Evolutionary conservation across 495 filamentous ascomycete species (phyloP).

Genomic region (Neurospora cerealis): DNA sequence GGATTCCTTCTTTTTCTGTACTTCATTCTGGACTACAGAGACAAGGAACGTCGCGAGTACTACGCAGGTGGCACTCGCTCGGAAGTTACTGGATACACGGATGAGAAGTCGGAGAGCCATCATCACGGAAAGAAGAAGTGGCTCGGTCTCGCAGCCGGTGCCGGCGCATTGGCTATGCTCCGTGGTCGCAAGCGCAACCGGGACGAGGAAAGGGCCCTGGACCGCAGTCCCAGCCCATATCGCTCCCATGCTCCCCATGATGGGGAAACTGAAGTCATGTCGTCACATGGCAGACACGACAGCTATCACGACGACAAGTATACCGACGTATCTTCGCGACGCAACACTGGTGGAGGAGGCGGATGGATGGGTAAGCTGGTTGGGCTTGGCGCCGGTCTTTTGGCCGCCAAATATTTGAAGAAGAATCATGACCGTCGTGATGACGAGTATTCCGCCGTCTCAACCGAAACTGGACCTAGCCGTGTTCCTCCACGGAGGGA

Average conservation of each 20-base stretch:
- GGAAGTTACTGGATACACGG: slow-evolving; percentile 12
- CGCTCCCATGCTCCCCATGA: slow-evolving; percentile 22
- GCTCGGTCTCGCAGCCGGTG: slow-evolving; percentile 47
- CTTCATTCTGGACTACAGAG: slow-evolving; percentile 61
- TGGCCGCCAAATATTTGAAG: slow-evolving; percentile 56
- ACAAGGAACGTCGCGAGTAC: slow-evolving; percentile 30
- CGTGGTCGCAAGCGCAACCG: slow-evolving; percentile 32
- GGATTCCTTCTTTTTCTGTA: slow-evolving; percentile 55
- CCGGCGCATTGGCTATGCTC: slow-evolving; percentile 50
- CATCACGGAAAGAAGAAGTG: slow-evolving; percentile 35
- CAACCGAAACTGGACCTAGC: slow-evolving; percentile 39
- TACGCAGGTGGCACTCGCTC: background rate
- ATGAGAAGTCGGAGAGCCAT: slow-evolving; percentile 18
- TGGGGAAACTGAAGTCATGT: slow-evolving; percentile 34
- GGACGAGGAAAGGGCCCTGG: slow-evolving; percentile 24
- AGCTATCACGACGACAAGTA: slow-evolving; percentile 55
- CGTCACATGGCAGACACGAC: slow-evolving; percentile 36
- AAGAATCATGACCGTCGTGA: slow-evolving; percentile 48
- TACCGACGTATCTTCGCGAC: slow-evolving; percentile 23
- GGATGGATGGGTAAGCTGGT: slow-evolving; percentile 58
- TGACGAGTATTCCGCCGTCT: slow-evolving; percentile 47
- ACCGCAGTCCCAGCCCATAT: slow-evolving; percentile 21
- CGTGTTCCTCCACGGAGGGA: slow-evolving; percentile 27
- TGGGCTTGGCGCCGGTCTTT: slow-evolving; percentile 53
- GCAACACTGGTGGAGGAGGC: slow-evolving; percentile 26